Base-by-base conservation (phyloP, 1,284 basidiomycete genomes). In the Leccinum fuscescens region DNA sequence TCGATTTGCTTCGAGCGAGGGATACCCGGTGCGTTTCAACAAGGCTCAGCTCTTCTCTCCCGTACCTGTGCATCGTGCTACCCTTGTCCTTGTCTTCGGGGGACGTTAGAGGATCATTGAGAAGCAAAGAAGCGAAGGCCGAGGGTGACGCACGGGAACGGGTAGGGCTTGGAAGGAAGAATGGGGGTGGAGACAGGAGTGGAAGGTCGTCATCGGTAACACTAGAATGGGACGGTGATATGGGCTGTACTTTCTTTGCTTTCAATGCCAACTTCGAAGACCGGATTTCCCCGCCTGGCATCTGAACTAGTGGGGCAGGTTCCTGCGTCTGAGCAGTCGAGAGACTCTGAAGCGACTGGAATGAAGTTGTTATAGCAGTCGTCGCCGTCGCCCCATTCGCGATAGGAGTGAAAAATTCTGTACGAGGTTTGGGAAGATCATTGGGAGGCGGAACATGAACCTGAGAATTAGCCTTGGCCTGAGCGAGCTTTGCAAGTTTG, bases 301-400 rank as follows among this genome's bases (percentile, higher is more conserved):
- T 69, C 52, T 63, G 70, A 50, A 74, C 63, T 29, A 75, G 57
- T 6, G 71, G 37, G n/a, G 62, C 27, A 39, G 62, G 50, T 6
- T 64, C 66, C 55, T 66, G 65, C 12, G 64, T 63, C 54, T 61
- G 74, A 14, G 66, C 63, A 44, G 65, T 69, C 3, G 71, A 75
- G 17, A 85, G 78, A 64, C 79, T 85, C 67, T 81, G 82, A 42
- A 86, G 77, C 8, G 83, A 83, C 63, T 86, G 86, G 64, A 89
- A 90, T 0, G 87, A 85, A 1, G 90, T 92, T 0, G 89, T 91
- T 66, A 91, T 92, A 1, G 89, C 89, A 12, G 89, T 91, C 1
- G 89, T 91, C 12, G 85, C 89, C 14, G 86, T 86, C 2, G 86
- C 75, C 1, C 88, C 88, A 67, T 91, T 92, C 7, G 87, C 87